Percentiles rank a stretch among this genome's conserved stretches.
Evolutionary conservation across 75 land plant species (phyloP).

Genomic region (Sequoiadendron giganteum): DNA sequence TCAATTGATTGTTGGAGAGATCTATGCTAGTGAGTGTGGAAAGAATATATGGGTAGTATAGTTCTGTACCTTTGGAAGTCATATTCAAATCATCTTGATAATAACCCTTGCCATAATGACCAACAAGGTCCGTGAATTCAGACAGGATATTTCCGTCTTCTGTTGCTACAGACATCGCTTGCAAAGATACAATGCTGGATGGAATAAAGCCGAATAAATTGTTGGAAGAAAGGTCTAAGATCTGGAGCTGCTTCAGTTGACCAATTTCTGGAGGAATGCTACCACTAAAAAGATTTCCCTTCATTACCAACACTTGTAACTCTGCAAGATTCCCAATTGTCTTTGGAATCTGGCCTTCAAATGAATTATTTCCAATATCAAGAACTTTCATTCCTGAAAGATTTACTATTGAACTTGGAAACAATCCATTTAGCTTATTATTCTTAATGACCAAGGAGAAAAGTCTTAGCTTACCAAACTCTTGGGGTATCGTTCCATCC

Average conservation of each 20-base stretch:
- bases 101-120: no score
- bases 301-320: not conserved
- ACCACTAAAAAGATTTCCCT: not conserved
- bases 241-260: not conserved
- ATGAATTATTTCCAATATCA: not conserved
- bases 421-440: not conserved
- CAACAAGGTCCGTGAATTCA: no score
- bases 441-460: not conserved
- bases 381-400: not conserved
- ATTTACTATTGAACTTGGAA: not conserved
- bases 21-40: no score
- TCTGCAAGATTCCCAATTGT: not conserved
- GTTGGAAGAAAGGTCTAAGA: not conserved
- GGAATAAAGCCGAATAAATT: not conserved
- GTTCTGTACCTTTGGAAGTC: no score
- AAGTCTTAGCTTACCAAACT: not conserved
- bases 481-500: constrained; percentile 24
- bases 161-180: not conserved
- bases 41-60: no score
- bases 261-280: not conserved
- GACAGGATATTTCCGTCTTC: not conserved
- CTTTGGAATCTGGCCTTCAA: not conserved
- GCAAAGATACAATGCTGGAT: not conserved
- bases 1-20: no score
- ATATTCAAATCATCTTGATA: no score